A percentile compares a stretch with the other conserved stretches of the same genome.
Evolutionary conservation across 345 rosid species (phyloP).

Genomic region (Syzygium oleosum): DNA sequence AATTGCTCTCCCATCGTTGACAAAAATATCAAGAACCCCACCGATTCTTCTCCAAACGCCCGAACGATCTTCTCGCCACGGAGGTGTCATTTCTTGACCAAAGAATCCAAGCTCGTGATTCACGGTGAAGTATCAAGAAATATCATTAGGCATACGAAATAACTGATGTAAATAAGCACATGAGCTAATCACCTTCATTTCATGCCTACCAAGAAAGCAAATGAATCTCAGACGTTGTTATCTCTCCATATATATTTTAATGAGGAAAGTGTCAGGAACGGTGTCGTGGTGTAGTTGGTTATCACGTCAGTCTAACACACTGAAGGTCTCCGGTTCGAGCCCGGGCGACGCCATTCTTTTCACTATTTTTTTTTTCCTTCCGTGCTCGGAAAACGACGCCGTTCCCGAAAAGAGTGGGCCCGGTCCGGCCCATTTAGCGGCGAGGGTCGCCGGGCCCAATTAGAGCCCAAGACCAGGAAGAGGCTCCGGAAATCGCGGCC

Average conservation of each 20-base stretch:
- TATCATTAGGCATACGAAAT: neutral
- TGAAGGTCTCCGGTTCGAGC: conserved; percentile 94
- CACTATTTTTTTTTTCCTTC: neutral
- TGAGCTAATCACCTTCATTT: neutral
- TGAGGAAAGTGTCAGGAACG: rapidly evolving
- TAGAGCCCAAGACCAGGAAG: neutral
- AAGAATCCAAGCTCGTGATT: neutral
- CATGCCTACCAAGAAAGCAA: neutral
- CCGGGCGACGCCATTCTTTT: conserved; percentile 67
- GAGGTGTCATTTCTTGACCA: neutral
- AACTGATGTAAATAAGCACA: neutral
- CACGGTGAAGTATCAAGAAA: neutral
- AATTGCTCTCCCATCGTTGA: neutral
- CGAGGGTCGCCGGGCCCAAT: neutral
- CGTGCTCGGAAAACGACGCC: neutral
- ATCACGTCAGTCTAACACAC: conserved; percentile 99
- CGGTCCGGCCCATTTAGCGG: neutral
- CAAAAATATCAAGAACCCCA: neutral
- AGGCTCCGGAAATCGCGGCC: neutral
- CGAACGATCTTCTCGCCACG: neutral
- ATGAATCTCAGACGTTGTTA: rapidly evolving
- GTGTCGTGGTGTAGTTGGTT: conserved; percentile 99
- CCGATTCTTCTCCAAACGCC: neutral
- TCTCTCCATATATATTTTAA: rapidly evolving
- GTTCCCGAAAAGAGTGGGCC: neutral